phyloP scores from a whole-genome alignment of 2,329 filamentous ascomycete species.

The Emergomyces pasteurianus region DNA sequence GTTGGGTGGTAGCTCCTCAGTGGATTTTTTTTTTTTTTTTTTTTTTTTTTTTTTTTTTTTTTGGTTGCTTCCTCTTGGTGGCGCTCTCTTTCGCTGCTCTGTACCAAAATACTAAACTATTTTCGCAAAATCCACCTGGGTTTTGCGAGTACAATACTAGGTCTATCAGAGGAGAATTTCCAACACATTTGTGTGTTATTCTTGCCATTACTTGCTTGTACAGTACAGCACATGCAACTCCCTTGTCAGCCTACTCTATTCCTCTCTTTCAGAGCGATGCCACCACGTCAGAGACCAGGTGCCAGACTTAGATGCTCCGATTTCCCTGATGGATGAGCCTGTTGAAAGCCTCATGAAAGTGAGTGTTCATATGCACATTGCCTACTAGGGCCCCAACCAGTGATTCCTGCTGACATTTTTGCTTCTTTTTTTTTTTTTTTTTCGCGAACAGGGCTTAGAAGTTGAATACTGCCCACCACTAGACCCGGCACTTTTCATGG shows the following conservation, averaged over 20 bases:
- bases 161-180: background rate
- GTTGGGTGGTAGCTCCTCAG: no score
- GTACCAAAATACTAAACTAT: no score
- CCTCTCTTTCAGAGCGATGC: background rate
- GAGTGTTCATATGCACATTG: background rate
- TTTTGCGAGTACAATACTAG: background rate
- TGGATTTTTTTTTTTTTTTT: no score
- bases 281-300: background rate
- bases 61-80: background rate
- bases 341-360: slow-evolving; percentile 1
- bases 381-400: background rate
- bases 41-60: background rate
- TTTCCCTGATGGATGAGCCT: slow-evolving; percentile 1
- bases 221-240: background rate
- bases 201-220: background rate
- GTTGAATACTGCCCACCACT: slow-evolving; percentile 61
- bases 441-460: slow-evolving; percentile 36
- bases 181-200: background rate
- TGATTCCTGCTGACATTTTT: background rate
- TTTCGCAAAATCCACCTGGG: background rate
- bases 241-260: background rate
- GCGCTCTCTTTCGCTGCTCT: no score
- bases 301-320: background rate
- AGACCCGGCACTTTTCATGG: slow-evolving; percentile 64
- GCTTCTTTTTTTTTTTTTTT: background rate